Evolutionary conservation across 176 grass and related monocot species (phyloP), one percentile per base, ranked within the genome.

Genomic region (Ampelocalamus luodianensis): DNA sequence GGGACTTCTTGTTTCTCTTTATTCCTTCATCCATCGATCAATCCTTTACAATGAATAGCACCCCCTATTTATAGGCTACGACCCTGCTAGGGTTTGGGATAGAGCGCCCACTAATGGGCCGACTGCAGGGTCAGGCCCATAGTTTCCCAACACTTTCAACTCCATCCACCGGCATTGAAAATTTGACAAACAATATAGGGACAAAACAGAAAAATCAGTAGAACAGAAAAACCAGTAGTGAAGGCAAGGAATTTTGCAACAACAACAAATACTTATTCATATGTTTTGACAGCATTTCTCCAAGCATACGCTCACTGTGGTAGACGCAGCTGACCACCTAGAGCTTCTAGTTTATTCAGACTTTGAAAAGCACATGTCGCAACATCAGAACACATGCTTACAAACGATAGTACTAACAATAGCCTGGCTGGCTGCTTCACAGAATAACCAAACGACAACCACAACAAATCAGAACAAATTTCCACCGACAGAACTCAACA

Each of bases 401-500:
- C 67, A 72, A 20, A 78, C 23, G 17, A 71, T 37, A 29, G 63
- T 29, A 59, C 49, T 75, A 76, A 80, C 55, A 90, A 79, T 84
- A 90, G 78, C 84, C 89, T 91, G 87, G 94, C 94, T 91, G 79
- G 89, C 94, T 93, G 94, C 89, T 93, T 89, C 91, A 88, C 86
- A 53, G 20, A 79, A 90, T 78, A 91, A 89, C 88, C 86, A 78
- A 77, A 87, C 65, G 78, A 63, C 15, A 48, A 85, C 61, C 43
- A 87, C 76, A 59, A 68, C 7, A 16, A 18, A 62, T 40, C 2
- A n/a, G 15, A 42, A 36, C 42, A 27, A 68, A 43, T 49, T 61
- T 77, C 44, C 42, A 43, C 48, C 2, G 10, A 53, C 14, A 16
- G 10, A 49, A 72, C 50, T 63, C 44, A 27, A 39, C 54, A 88